phyloP scores from a whole-genome alignment of 306 rosid species.

The Boehmeria nivea region DNA sequence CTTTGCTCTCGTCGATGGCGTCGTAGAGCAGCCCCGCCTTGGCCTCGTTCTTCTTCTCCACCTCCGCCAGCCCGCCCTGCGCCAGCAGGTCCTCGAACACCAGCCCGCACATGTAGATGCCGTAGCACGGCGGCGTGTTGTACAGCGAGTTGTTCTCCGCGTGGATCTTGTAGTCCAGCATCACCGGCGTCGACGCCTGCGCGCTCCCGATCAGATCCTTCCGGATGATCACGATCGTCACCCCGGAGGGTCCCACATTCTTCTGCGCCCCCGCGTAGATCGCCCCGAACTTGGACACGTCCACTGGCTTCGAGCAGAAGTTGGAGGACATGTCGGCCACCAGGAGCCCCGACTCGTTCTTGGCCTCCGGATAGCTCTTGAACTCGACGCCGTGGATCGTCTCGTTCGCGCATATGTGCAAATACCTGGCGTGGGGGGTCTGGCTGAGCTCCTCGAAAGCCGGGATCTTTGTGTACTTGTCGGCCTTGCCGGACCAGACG shows the following conservation, averaged over 20 bases:
- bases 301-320: slow-evolving; percentile 92
- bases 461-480: slow-evolving; percentile 74
- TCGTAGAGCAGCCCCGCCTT: slow-evolving; percentile 68
- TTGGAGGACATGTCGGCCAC: slow-evolving; percentile 94
- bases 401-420: slow-evolving; percentile 85
- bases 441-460: slow-evolving; percentile 55
- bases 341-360: slow-evolving; percentile 36
- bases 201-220: slow-evolving; percentile 84
- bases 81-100: slow-evolving; percentile 85
- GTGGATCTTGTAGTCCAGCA: slow-evolving; percentile 90
- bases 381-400: slow-evolving; percentile 96
- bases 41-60: slow-evolving; percentile 80
- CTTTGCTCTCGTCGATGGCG: slow-evolving; percentile 70
- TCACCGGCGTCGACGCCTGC: slow-evolving; percentile 66
- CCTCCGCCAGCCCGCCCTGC: slow-evolving; percentile 83
- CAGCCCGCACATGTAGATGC: slow-evolving; percentile 88
- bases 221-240: slow-evolving; percentile 73
- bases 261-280: slow-evolving; percentile 97
- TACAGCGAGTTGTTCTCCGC: slow-evolving; percentile 76
- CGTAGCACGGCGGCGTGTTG: slow-evolving; percentile 90
- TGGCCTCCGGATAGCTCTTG: slow-evolving; percentile 66
- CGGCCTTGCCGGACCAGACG: slow-evolving; percentile 91
- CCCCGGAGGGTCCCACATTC: slow-evolving; percentile 95
- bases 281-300: slow-evolving; percentile 71
- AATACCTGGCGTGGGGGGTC: slow-evolving; percentile 47